phyloP scores from a whole-genome alignment of 306 rosid genomes.

The Carpinus fangiana region DNA sequence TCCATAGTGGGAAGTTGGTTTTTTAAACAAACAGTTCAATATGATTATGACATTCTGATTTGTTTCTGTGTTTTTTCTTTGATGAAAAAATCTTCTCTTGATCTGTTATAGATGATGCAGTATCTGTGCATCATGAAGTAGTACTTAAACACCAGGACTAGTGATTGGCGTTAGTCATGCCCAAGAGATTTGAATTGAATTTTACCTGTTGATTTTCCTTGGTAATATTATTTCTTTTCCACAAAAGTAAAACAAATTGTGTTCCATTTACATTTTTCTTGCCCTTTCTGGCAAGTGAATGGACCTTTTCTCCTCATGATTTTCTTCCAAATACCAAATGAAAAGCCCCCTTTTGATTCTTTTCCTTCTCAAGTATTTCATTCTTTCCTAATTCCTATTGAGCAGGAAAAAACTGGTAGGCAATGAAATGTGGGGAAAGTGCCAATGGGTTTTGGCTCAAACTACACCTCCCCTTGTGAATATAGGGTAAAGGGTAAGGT shows the following conservation, averaged over 20 bases:
- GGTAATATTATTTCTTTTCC: background rate
- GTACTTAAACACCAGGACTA: background rate
- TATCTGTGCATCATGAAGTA: background rate
- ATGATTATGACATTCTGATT: background rate
- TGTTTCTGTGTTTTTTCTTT: background rate
- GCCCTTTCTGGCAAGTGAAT: no score
- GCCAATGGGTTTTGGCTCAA: background rate
- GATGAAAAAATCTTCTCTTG: background rate
- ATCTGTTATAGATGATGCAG: background rate
- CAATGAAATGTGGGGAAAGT: background rate
- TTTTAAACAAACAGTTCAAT: background rate
- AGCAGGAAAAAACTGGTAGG: background rate
- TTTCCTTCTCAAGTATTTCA: background rate
- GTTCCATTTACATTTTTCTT: background rate
- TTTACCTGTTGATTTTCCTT: background rate
- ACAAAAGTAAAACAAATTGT: background rate
- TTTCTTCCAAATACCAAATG: background rate
- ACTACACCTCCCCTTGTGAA: background rate
- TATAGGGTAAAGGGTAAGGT: background rate
- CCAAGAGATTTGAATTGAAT: background rate
- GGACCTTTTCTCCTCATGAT: background rate
- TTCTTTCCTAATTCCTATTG: background rate
- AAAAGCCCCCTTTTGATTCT: background rate
- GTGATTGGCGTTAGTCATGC: background rate
- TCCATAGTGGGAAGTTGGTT: background rate